Percentiles rank a stretch among this genome's conserved stretches.
phyloP scores from a whole-genome alignment of 345 rosid genomes.

The Trapa bicornis region DNA sequence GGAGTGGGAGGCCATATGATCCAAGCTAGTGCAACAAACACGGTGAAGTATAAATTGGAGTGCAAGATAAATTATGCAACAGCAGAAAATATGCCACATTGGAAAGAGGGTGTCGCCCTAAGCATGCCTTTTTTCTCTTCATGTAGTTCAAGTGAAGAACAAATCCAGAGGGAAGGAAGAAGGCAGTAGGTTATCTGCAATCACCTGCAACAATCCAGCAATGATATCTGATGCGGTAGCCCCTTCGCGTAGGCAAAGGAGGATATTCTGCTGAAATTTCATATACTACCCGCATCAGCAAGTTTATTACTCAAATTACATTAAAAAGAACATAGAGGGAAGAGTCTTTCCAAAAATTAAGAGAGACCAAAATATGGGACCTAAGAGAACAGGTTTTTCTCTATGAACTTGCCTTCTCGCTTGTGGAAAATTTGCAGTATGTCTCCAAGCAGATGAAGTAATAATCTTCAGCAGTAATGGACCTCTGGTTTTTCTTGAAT shows the following conservation, averaged over 20 bases:
- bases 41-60: not conserved
- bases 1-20: not conserved
- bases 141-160: not conserved
- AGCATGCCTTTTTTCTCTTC: not conserved
- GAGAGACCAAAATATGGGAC: not conserved
- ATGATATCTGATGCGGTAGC: constrained; percentile 33
- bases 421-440: constrained; percentile 13
- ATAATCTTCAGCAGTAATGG: constrained; percentile 26
- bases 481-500: constrained; percentile 54
- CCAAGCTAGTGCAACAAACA: no score
- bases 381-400: not conserved
- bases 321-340: not conserved
- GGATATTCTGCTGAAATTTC: constrained; percentile 31
- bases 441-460: constrained; percentile 44
- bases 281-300: not conserved
- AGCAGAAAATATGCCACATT: not conserved
- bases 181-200: not conserved
- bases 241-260: constrained; percentile 48
- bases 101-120: not conserved
- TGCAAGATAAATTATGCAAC: not conserved
- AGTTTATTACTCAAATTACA: not conserved
- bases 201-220: constrained; percentile 51
- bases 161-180: not conserved
- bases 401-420: constrained; percentile 19
- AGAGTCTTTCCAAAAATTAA: not conserved